Percentiles rank a stretch among this genome's conserved stretches.
These are phyloP conservation scores for Picea engelmannii DNA, from an alignment of 83 land plant species.

Conservation along the genomic window DNA sequence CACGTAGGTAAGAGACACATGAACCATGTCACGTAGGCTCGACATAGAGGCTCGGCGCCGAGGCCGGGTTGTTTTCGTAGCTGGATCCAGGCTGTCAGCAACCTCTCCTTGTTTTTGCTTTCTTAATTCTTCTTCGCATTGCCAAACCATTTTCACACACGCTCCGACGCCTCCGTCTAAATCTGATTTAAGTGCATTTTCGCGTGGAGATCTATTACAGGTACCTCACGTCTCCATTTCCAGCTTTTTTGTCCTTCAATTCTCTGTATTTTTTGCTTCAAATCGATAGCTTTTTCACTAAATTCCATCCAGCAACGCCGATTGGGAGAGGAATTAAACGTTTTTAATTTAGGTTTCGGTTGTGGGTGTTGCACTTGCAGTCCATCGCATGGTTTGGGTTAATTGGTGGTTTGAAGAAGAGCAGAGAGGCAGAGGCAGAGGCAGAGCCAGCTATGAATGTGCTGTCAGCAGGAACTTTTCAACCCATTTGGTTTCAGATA, in stretches of 20 bases:
- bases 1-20: not conserved
- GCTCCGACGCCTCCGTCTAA: not conserved
- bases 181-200: not conserved
- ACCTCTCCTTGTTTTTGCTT: constrained; percentile 3
- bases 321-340: not conserved
- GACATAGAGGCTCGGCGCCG: not conserved
- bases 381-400: not conserved
- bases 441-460: constrained; percentile 14
- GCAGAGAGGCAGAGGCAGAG: not conserved
- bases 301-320: not conserved
- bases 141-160: not conserved
- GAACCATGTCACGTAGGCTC: constrained; percentile 1
- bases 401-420: not conserved
- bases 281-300: not conserved
- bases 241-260: not conserved
- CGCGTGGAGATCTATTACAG: constrained; percentile 9
- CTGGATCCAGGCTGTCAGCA: constrained; percentile 19
- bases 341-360: not conserved
- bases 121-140: constrained; percentile 6
- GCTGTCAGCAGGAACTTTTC: constrained; percentile 6
- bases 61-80: constrained; percentile 4
- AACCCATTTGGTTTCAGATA: constrained; percentile 6
- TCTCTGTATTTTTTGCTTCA: not conserved
- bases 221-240: not conserved
- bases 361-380: constrained; percentile 4